Percentiles rank a stretch among this genome's conserved stretches.
Evolutionary conservation across 768 basidiomycete genomes (phyloP).

Genomic region (Pleurotus ostreatus): DNA sequence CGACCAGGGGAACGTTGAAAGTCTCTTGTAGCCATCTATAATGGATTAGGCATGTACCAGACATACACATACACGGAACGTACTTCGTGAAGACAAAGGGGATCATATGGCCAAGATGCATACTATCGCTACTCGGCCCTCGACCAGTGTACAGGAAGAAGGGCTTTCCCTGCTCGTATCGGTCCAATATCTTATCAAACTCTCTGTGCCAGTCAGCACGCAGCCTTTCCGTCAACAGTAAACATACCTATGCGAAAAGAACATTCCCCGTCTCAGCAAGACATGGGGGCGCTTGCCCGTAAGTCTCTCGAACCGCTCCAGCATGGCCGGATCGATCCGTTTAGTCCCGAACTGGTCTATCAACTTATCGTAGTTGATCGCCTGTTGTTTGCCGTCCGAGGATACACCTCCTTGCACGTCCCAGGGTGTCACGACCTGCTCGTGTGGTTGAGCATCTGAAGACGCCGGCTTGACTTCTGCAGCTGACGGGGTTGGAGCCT

Average conservation of each 20-base stretch:
- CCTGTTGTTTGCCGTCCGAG: conserved; percentile 84
- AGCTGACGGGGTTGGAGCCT: conserved; percentile 2
- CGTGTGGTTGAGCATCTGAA: conserved; percentile 21
- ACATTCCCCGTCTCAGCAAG: conserved; percentile 86
- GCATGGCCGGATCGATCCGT: conserved; percentile 66
- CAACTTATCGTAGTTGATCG: conserved; percentile 96
- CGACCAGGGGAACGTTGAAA: conserved; percentile 89
- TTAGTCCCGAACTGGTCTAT: conserved; percentile 92
- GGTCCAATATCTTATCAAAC: conserved; percentile 88
- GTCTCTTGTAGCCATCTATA: conserved; percentile 94
- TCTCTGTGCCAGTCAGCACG: conserved; percentile 52
- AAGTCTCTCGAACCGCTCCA: conserved; percentile 86
- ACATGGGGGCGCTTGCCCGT: conserved; percentile 89
- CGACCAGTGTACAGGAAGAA: conserved; percentile 98
- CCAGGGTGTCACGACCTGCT: conserved; percentile 94
- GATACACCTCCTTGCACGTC: conserved; percentile 92
- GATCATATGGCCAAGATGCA: conserved; percentile 97
- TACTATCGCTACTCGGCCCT: conserved; percentile 92
- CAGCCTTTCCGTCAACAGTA: background rate
- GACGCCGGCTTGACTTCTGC: conserved; percentile 9
- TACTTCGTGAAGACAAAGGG: conserved; percentile 98
- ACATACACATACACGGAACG: conserved; percentile 19
- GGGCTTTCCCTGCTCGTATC: conserved; percentile 94
- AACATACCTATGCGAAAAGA: conserved; percentile 93
- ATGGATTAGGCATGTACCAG: background rate